These are phyloP conservation scores for Hylodesmum podocarpum DNA, from an alignment of 306 rosid species.

Conservation along the genomic window DNA sequence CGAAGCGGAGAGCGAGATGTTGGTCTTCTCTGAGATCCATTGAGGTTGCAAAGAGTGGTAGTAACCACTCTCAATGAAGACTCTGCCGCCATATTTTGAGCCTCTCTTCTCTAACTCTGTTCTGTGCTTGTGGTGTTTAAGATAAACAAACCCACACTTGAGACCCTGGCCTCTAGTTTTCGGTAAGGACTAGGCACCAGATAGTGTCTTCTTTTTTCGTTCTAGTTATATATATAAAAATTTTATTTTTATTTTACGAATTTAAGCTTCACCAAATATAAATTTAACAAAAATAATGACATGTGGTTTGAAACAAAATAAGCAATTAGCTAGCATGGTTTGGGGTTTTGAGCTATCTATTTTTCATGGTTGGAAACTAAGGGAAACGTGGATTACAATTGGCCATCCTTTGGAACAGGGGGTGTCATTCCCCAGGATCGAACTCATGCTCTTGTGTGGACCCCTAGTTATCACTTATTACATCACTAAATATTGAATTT, in stretches of 20 bases:
- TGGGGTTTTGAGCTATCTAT: conserved; percentile 2
- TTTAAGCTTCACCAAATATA: background rate
- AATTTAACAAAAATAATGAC: background rate
- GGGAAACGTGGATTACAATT: conserved; percentile 28
- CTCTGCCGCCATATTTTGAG: conserved; percentile 60
- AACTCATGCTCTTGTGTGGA: background rate
- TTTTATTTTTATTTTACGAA: background rate
- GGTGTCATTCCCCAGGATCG: background rate
- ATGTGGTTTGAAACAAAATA: background rate
- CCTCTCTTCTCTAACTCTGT: conserved; percentile 5
- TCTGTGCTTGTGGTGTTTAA: conserved; percentile 8
- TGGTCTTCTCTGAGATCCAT: conserved; percentile 63
- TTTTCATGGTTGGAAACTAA: conserved; percentile 25
- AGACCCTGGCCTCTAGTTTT: conserved; percentile 39
- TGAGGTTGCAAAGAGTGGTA: conserved; percentile 54
- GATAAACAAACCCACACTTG: conserved; percentile 37
- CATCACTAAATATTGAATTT: background rate
- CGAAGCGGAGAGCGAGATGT: conserved; percentile 46
- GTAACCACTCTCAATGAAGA: conserved; percentile 54
- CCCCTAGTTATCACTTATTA: background rate
- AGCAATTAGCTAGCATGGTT: background rate
- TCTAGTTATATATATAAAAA: background rate
- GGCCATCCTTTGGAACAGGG: background rate
- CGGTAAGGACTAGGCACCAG: conserved; percentile 26
- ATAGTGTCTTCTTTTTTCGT: conserved; percentile 10